These are phyloP conservation scores for Chaetomiaceae sp. DNA, from an alignment of 2,329 filamentous ascomycete genomes.

Conservation along the genomic window DNA sequence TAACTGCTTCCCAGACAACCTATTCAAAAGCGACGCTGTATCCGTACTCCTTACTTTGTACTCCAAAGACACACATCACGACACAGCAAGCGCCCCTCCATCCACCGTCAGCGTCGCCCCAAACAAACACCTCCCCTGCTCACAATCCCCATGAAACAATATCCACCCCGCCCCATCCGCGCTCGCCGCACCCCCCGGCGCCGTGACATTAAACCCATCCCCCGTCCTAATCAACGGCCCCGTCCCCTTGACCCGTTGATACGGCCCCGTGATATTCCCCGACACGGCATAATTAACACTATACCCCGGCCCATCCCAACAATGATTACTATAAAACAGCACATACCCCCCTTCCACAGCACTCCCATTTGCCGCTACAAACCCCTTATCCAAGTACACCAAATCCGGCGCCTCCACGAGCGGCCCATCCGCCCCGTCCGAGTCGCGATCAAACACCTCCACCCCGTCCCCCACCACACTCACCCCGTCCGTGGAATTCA, in stretches of 20 bases:
- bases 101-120: constrained; percentile 11
- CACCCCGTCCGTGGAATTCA: constrained; percentile 44
- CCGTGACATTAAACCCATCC: constrained; percentile 32
- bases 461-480: constrained; percentile 49
- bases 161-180: constrained; percentile 11
- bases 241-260: constrained; percentile 27
- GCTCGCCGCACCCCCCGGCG: constrained; percentile 37
- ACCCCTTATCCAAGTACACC: constrained; percentile 30
- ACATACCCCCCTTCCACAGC: constrained; percentile 43
- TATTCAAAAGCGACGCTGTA: too few relatives aligned
- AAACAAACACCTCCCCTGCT: constrained; percentile 23
- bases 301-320: constrained; percentile 51
- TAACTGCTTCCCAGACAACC: too few relatives aligned
- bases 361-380: constrained; percentile 30
- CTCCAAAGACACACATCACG: not conserved
- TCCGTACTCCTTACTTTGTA: too few relatives aligned
- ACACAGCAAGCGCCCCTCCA: not conserved
- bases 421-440: constrained; percentile 42
- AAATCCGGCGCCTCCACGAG: constrained; percentile 59
- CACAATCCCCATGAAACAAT: constrained; percentile 25
- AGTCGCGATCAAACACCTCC: constrained; percentile 41
- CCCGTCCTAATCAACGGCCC: constrained; percentile 34
- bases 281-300: constrained; percentile 57
- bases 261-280: constrained; percentile 35
- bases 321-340: constrained; percentile 60